These are phyloP conservation scores for Aspergillus pseudoterreus DNA, from an alignment of 2,329 filamentous ascomycete species.

Conservation along the genomic window DNA sequence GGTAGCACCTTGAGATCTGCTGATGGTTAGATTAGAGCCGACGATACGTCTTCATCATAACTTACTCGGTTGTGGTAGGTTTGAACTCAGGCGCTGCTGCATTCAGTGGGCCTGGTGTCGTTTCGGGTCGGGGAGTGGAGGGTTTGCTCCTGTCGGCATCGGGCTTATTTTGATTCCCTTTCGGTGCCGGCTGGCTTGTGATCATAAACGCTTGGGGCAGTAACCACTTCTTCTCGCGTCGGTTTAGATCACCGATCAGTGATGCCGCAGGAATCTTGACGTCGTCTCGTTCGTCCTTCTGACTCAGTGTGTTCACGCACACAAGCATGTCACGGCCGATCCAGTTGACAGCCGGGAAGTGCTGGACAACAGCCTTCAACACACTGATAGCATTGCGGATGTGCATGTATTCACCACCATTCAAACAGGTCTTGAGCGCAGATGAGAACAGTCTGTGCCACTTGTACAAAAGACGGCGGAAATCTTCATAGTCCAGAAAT, in stretches of 20 bases:
- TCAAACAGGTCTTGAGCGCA: conserved; percentile 77
- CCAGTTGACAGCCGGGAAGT: conserved; percentile 86
- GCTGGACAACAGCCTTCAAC: conserved; percentile 72
- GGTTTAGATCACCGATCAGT: conserved; percentile 46
- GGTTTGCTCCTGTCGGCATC: conserved; percentile 19
- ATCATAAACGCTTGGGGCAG: conserved; percentile 46
- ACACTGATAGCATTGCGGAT: conserved; percentile 93
- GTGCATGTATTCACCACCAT: conserved; percentile 89
- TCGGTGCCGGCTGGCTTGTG: conserved; percentile 22
- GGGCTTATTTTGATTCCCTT: conserved; percentile 19
- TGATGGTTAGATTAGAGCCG: not conserved
- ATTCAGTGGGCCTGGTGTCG: conserved; percentile 8
- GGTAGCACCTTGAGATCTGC: conserved; percentile 26
- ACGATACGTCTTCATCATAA: conserved; percentile 15
- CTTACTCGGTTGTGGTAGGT: conserved; percentile 37
- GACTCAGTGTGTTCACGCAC: conserved; percentile 41
- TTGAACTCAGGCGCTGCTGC: conserved; percentile 32
- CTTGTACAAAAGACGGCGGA: conserved; percentile 77
- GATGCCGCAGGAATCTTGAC: conserved; percentile 50
- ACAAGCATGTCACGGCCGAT: conserved; percentile 59
- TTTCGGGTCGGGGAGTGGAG: conserved; percentile 24
- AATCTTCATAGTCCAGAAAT: conserved; percentile 80
- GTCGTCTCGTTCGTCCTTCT: conserved; percentile 46
- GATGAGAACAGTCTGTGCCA: conserved; percentile 83
- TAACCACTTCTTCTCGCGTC: conserved; percentile 48